phyloP scores from a whole-genome alignment of 176 grass and related monocot species.

The Secale cereale region DNA sequence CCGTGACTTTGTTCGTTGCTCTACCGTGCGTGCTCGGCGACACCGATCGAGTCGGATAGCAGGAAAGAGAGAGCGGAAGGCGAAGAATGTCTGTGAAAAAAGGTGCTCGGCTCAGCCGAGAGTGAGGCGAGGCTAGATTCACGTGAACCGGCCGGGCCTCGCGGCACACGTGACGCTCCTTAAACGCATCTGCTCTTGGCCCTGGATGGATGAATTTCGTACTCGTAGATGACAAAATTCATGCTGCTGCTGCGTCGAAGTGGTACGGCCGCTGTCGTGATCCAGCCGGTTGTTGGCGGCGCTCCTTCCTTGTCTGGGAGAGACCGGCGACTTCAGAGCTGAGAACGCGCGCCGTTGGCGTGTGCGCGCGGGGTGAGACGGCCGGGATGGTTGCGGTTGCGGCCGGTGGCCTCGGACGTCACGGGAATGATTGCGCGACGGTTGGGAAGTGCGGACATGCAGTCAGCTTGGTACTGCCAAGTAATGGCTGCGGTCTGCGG shows the following conservation, averaged over 20 bases:
- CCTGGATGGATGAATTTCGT: not conserved
- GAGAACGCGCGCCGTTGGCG: not conserved
- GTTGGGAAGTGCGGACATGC: too few relatives aligned
- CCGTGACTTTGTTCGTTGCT: not conserved
- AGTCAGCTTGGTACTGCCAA: too few relatives aligned
- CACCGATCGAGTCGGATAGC: not conserved
- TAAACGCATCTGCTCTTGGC: slow-evolving; percentile 21
- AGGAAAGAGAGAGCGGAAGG: not conserved
- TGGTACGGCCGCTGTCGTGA: not conserved
- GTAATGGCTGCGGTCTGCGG: too few relatives aligned
- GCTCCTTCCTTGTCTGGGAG: not conserved
- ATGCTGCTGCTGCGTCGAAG: not conserved
- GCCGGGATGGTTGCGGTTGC: not conserved
- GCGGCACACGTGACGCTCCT: slow-evolving; percentile 29
- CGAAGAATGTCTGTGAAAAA: slow-evolving; percentile 28
- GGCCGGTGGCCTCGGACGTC: not conserved
- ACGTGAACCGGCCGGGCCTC: not conserved
- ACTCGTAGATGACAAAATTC: not conserved
- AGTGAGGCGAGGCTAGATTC: slow-evolving; percentile 13
- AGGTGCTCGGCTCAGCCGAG: not conserved
- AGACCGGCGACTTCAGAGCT: not conserved
- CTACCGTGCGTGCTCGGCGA: not conserved
- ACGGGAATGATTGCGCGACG: not conserved
- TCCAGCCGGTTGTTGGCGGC: not conserved
- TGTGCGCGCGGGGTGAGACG: not conserved